Evolutionary conservation across 108 stramenopile genomes (phyloP), one percentile per base, ranked within the genome.

Genomic region (Cyclotella sp.): DNA sequence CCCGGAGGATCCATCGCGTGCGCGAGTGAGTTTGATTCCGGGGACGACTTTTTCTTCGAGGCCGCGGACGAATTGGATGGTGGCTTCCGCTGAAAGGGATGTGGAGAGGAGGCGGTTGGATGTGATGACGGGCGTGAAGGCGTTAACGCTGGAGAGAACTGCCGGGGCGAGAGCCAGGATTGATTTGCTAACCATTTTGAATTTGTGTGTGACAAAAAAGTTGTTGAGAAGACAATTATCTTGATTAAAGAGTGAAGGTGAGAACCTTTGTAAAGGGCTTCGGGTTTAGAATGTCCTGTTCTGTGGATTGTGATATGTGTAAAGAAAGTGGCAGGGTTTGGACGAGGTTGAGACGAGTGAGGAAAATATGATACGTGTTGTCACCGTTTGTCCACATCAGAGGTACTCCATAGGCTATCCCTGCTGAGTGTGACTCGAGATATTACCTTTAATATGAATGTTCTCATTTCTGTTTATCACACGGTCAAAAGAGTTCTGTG

Each of bases 11-110:
- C 92, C 92, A 70, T 91, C 92, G 18, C 70, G 65, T 0, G 92
- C 90, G 39, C 92, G 84, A 13, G 92, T 93, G 34, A 93, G 67
- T 65, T 89, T 91, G 68, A 93, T 77, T 66, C 89, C 83, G 52
- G 92, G 92, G 13, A 93, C 68, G 30, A 79, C 83, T 70, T 91
- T 91, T 70, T 93, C 92, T 16, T 83, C 82, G 18, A 93, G 62
- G 21, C 92, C 92, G 14, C 72, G 65, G 13, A 90, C 70, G 79
- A 93, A 93, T 81, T 91, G 87, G 68, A 93, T 93, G 45, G 52
- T 59, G 24, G 86, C 86, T 22, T 43, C 72, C 44, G 73, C 75
- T 39, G 54, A 15, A 11, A 83, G 57, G 19, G 64, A 70, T 44
- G 84, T 73, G 26, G 70, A 24, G 21, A 46, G 43, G 79, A 39